These are phyloP conservation scores for Corchorus olitorius DNA, from an alignment of 345 rosid species.

Conservation along the genomic window DNA sequence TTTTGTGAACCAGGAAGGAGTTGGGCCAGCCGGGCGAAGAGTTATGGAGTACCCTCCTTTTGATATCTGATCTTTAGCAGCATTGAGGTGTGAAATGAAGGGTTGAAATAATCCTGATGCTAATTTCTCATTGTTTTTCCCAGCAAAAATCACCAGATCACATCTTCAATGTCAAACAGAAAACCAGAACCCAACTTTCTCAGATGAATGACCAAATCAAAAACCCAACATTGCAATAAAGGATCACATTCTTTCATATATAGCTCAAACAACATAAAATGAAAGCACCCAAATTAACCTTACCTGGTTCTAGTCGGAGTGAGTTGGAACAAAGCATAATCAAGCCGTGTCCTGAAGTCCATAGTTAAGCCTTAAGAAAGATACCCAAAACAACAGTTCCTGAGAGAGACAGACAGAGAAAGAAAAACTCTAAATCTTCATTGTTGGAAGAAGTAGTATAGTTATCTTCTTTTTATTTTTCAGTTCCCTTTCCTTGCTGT, in stretches of 20 bases:
- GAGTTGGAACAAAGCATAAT: constrained; percentile 88
- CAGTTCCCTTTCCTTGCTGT: background rate
- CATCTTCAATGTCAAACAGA: constrained; percentile 50
- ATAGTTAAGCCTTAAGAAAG: constrained; percentile 36
- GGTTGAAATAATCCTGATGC: constrained; percentile 88
- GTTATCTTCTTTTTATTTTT: background rate
- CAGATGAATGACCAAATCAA: constrained; percentile 9
- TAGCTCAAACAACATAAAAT: background rate
- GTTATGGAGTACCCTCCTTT: constrained; percentile 91
- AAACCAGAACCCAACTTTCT: background rate
- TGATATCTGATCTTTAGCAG: constrained; percentile 83
- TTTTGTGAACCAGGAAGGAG: constrained; percentile 85
- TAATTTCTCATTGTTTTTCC: constrained; percentile 76
- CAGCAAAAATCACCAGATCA: constrained; percentile 81
- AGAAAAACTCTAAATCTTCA: constrained; percentile 14
- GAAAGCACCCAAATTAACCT: background rate
- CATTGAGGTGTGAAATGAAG: constrained; percentile 74
- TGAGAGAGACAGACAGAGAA: constrained; percentile 21
- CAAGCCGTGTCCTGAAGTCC: constrained; percentile 85
- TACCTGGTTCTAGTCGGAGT: constrained; percentile 99
- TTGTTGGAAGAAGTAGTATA: background rate
- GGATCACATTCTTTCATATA: background rate
- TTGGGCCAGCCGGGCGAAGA: constrained; percentile 57
- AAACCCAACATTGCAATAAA: background rate
- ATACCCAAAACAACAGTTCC: background rate